phyloP scores from a whole-genome alignment of 257 asterid genomes.

The Jacaranda copaia region DNA sequence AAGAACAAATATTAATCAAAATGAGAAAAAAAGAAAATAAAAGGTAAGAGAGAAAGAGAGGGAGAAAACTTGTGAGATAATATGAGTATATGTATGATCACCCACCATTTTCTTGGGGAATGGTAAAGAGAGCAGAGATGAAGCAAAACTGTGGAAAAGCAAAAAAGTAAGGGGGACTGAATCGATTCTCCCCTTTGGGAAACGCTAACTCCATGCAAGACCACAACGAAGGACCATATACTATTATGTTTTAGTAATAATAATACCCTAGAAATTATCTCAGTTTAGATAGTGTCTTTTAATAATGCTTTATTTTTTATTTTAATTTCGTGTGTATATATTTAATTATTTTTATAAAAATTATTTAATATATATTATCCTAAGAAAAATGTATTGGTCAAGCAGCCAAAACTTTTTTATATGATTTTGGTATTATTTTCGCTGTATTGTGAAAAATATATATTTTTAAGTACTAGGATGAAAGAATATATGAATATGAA shows the following conservation, averaged over 20 bases:
- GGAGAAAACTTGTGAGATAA: neutral
- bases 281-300: no score
- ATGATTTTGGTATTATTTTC: no score
- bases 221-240: neutral
- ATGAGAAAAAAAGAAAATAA: neutral
- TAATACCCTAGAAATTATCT: no score
- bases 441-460: no score
- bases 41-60: neutral
- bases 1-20: neutral
- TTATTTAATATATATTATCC: no score
- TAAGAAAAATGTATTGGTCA: no score
- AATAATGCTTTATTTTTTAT: no score
- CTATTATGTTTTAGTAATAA: neutral
- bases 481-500: no score
- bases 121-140: conserved; percentile 2
- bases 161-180: neutral
- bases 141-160: neutral
- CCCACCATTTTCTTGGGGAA: conserved; percentile 14
- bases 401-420: no score
- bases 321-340: no score
- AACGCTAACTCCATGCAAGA: conserved; percentile 14
- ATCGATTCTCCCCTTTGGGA: neutral
- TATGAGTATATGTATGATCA: neutral
- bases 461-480: no score
- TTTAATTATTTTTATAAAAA: no score